Conservation (phyloP, 441 rosid genomes). For the Dalechampia spathulata region DNA sequence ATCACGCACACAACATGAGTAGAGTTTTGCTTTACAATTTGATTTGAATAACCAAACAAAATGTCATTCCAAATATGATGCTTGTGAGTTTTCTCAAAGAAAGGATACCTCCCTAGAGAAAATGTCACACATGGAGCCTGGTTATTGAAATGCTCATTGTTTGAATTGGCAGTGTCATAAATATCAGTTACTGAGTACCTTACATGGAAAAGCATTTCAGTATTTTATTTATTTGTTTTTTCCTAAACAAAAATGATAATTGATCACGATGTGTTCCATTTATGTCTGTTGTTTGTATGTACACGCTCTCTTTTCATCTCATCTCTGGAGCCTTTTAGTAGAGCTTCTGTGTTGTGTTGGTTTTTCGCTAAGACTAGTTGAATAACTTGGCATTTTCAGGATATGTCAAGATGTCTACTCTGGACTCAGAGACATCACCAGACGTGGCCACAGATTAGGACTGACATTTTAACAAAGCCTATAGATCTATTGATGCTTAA, state of each 20-base stretch:
- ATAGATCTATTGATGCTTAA: conserved; percentile 82
- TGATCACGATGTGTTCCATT: not conserved
- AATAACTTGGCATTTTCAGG: conserved; percentile 36
- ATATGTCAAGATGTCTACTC: conserved; percentile 93
- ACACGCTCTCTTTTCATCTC: not conserved
- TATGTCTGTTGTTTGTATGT: not conserved
- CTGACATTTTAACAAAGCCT: conserved; percentile 74
- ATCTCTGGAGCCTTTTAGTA: not conserved
- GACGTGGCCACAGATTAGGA: conserved; percentile 85
- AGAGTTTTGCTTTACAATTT: not conserved
- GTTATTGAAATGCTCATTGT: not conserved
- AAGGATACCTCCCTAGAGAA: not conserved
- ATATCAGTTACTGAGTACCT: not conserved
- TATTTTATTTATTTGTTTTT: too few species aligned
- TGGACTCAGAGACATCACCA: conserved; percentile 98
- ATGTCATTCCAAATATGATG: not conserved
- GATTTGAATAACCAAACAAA: not conserved
- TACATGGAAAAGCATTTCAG: too few species aligned
- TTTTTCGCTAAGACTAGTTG: conserved; percentile 4
- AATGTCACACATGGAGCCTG: not conserved
- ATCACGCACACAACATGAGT: not conserved
- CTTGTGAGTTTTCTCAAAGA: not conserved
- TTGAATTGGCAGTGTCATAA: not conserved
- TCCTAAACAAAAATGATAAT: not conserved
- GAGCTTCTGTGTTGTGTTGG: not conserved